Base-by-base conservation (phyloP, 177 flowering plant genomes). In the Telopea speciosissima region DNA sequence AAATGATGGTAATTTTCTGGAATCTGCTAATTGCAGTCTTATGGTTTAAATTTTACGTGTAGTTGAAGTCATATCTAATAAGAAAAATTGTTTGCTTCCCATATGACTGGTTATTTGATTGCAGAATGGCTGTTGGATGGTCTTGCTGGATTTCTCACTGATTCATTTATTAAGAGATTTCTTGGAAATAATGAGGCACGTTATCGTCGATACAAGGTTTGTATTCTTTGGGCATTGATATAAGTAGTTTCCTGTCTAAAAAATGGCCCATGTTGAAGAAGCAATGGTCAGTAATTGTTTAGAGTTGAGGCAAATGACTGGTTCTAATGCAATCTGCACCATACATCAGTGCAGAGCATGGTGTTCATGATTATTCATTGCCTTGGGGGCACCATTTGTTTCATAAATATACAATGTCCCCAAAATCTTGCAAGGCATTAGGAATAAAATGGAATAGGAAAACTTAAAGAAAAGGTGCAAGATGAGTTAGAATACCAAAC, bases 111-210 rank as follows among this genome's bases (percentile, higher is more conserved):
- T 73, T 26, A 26, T 78, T 69, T 82, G 12, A 36, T 77, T 45
- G 69, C 86, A 92, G 97, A 89, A 63, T 95, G 99, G 99, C 78
- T 95, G 75, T 74, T 95, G 79, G 97, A 91, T 76, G 99, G 99
- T 71, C 97, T 95, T 80, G 97, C 99, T 78, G 88, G 88, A 63
- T 93, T 87, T 79, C 81, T 95, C 73, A 85, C 95, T n/a, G 98
- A 95, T 78, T 77, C 84, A 36, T 95, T 85, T 73, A 82, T 88
- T 69, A 92, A 93, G 83, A 77, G 85, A 66, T 85, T 84, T 77
- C 86, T 95, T 70, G 99, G 99, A 77, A 92, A 90, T 79, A 95
- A 93, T 79, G 99, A 95, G 81, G 99, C 98, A 44, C 90, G 96
- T 3, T 95, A 90, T 75, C 86, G 89, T 61, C 85, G 98, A 72